Percentiles rank a stretch among this genome's conserved stretches.
phyloP scores from a whole-genome alignment of 164 flowering plant species.

The Piper longum region DNA sequence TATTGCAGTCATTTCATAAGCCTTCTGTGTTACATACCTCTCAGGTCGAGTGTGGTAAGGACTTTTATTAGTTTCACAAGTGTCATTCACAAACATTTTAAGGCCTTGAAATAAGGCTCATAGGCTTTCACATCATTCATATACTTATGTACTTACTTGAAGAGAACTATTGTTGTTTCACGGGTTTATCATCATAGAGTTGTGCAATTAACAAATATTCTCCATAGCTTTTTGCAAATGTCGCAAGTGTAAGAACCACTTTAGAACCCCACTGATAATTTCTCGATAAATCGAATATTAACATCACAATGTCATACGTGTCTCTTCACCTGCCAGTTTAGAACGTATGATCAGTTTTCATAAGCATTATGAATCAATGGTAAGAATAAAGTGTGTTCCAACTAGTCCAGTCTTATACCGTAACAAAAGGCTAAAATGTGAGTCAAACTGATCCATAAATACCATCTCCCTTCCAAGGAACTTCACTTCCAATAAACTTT shows the following conservation, averaged over 20 bases:
- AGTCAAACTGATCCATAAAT: conserved; percentile 23
- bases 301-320: conserved; percentile 30
- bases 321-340: conserved; percentile 31
- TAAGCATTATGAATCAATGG: neutral
- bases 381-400: neutral
- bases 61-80: conserved; percentile 34
- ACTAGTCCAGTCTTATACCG: conserved; percentile 14
- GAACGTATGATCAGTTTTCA: neutral
- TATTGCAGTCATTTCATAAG: conserved; percentile 9
- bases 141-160: conserved; percentile 31
- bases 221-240: conserved; percentile 50
- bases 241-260: conserved; percentile 45
- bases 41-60: conserved; percentile 35
- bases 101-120: conserved; percentile 30
- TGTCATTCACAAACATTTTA: conserved; percentile 26
- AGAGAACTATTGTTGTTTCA: conserved; percentile 32
- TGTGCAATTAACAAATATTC: conserved; percentile 40
- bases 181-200: conserved; percentile 22
- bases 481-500: conserved; percentile 1
- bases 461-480: conserved; percentile 15
- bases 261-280: conserved; percentile 62
- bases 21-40: conserved; percentile 20
- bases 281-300: conserved; percentile 35
- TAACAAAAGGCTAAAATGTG: conserved; percentile 26
- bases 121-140: conserved; percentile 16